These are phyloP conservation scores for Drosera spatulata DNA, from an alignment of 179 eudicot genomes.

Conservation along the genomic window DNA sequence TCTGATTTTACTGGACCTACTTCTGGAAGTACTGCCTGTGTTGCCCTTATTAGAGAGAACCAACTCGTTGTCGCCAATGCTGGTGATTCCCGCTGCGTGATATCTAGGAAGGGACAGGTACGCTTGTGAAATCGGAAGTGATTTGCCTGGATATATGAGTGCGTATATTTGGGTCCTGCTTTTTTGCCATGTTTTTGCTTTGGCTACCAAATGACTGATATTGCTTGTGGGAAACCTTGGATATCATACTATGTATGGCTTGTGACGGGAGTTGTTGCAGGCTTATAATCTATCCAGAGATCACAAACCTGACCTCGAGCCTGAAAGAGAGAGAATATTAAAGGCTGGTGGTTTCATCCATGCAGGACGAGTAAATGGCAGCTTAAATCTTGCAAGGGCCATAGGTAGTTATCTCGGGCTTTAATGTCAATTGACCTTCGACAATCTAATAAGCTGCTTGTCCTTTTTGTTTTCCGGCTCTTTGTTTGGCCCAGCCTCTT, in stretches of 20 bases:
- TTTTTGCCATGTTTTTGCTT: not conserved
- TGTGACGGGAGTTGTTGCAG: conserved; percentile 23
- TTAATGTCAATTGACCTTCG: not conserved
- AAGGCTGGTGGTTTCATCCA: conserved; percentile 98
- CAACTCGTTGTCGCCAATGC: conserved; percentile 91
- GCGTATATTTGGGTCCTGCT: not conserved
- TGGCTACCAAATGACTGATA: no score
- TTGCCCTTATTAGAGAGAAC: conserved; percentile 55
- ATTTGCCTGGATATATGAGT: not conserved
- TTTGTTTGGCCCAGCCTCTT: not conserved
- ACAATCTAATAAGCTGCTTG: not conserved
- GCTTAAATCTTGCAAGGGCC: conserved; percentile 92
- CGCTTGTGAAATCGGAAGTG: not conserved
- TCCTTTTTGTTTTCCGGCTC: not conserved
- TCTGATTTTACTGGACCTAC: conserved; percentile 94
- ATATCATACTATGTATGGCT: not conserved
- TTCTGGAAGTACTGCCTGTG: conserved; percentile 91
- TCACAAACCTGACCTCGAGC: conserved; percentile 94
- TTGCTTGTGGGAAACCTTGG: no score
- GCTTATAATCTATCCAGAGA: conserved; percentile 95
- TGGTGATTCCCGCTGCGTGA: conserved; percentile 94
- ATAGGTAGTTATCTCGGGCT: conserved; percentile 41
- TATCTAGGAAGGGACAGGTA: conserved; percentile 95
- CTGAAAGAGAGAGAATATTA: conserved; percentile 79
- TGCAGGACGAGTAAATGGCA: conserved; percentile 94